Evolutionary conservation across 768 basidiomycete genomes (phyloP).

Genomic region (Antrodiella citrinella): DNA sequence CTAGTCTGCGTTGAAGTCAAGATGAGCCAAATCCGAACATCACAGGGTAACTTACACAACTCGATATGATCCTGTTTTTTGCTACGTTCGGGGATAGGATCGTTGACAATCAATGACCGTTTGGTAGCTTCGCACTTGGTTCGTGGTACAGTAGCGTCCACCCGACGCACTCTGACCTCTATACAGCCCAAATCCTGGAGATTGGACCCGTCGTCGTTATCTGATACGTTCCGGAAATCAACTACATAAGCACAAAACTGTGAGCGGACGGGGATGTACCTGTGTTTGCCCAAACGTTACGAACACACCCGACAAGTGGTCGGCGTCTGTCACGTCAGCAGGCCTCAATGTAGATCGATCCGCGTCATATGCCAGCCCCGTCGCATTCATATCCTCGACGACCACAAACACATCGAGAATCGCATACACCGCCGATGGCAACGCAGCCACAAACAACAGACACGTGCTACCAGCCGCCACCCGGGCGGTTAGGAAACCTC

Average conservation of each 20-base stretch:
- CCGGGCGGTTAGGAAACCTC: constrained; percentile 69
- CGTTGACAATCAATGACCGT: background rate
- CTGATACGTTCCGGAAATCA: no score
- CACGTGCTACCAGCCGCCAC: constrained; percentile 47
- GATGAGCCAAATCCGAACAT: background rate
- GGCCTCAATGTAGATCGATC: background rate
- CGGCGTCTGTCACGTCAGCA: background rate
- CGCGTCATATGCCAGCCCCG: background rate
- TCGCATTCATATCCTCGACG: background rate
- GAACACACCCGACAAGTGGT: no score
- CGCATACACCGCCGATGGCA: constrained; percentile 26
- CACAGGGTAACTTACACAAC: background rate
- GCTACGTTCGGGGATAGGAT: background rate
- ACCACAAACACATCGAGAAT: background rate
- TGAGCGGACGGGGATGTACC: no score
- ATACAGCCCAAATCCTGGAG: background rate
- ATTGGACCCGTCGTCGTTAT: no score
- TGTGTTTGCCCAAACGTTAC: no score
- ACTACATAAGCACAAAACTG: no score
- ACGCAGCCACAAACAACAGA: constrained; percentile 49
- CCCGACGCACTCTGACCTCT: background rate
- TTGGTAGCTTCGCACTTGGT: background rate
- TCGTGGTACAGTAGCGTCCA: background rate
- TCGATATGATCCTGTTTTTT: background rate
- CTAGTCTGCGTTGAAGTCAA: background rate